Percentiles rank a stretch among this genome's conserved stretches.
phyloP scores from a whole-genome alignment of 495 filamentous ascomycete species.

The Lasiosphaeriaceae sp. region DNA sequence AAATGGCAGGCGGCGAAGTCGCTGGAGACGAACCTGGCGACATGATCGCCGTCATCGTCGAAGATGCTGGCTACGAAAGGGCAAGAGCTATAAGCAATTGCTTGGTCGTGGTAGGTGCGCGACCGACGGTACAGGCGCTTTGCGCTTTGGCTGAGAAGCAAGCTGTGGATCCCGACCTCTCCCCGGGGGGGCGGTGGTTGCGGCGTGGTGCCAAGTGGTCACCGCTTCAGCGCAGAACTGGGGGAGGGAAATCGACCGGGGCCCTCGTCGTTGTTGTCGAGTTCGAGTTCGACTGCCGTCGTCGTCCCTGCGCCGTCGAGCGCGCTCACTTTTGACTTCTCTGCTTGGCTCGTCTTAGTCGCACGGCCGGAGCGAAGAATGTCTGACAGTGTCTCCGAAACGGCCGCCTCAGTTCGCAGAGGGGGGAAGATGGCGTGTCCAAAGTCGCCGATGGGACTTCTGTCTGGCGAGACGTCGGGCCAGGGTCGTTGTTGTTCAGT shows the following conservation, averaged over 20 bases:
- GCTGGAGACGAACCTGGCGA: conserved; percentile 54
- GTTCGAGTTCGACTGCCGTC: too few relatives aligned
- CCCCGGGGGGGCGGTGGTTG: background rate
- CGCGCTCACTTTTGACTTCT: background rate
- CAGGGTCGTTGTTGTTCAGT: too few relatives aligned
- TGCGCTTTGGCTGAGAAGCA: background rate
- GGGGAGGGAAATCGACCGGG: conserved; percentile 1
- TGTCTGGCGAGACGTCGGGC: too few relatives aligned
- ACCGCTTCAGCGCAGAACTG: conserved; percentile 9
- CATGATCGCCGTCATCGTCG: conserved; percentile 54
- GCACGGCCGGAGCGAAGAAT: conserved; percentile 3
- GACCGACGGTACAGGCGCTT: conserved; percentile 1
- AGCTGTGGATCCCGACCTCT: background rate
- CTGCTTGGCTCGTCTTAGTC: background rate
- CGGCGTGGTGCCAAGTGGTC: conserved; percentile 1
- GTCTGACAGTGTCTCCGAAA: conserved; percentile 4
- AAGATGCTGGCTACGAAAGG: background rate
- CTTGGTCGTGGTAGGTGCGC: background rate
- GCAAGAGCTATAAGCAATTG: background rate
- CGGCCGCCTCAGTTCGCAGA: conserved; percentile 2
- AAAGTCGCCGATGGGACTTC: background rate
- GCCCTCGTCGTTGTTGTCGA: background rate
- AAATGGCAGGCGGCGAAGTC: conserved; percentile 48
- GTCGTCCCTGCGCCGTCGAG: conserved; percentile 1
- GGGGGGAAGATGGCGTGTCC: background rate